Conservation (phyloP, 345 rosid species). For the Excoecaria agallocha region DNA sequence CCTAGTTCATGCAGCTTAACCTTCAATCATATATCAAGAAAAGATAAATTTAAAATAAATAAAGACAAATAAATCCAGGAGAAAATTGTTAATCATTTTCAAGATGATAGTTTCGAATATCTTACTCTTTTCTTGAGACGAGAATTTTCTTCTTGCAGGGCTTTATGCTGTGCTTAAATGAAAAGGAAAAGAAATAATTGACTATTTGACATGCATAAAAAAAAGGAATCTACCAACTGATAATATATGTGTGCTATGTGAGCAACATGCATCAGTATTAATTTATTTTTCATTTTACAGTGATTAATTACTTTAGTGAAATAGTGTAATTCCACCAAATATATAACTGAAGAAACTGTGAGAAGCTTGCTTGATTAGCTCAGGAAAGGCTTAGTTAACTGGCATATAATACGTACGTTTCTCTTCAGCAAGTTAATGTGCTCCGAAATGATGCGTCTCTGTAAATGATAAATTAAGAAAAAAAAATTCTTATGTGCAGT, state of each 20-base stretch:
- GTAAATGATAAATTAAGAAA: neutral
- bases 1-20: conserved; percentile 32
- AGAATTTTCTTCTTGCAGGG: conserved; percentile 49
- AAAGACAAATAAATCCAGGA: neutral
- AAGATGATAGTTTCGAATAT: neutral
- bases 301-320: too few relatives aligned
- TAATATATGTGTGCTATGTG: too few relatives aligned
- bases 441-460: conserved; percentile 43
- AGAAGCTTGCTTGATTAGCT: too few relatives aligned
- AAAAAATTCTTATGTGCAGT: neutral
- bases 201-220: neutral
- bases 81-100: neutral
- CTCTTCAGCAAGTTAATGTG: conserved; percentile 40
- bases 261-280: too few relatives aligned
- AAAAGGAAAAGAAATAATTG: neutral
- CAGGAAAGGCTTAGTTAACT: too few relatives aligned
- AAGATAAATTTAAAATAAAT: neutral
- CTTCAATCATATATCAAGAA: neutral
- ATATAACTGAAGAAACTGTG: too few relatives aligned
- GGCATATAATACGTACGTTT: conserved; percentile 24
- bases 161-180: conserved; percentile 35
- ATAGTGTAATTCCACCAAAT: too few relatives aligned
- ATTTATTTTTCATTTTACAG: too few relatives aligned
- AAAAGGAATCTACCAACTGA: too few relatives aligned
- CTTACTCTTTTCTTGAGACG: conserved; percentile 51